Conservation (phyloP, 805 yeast species). For the Kodamaea kaohsiungensis region DNA sequence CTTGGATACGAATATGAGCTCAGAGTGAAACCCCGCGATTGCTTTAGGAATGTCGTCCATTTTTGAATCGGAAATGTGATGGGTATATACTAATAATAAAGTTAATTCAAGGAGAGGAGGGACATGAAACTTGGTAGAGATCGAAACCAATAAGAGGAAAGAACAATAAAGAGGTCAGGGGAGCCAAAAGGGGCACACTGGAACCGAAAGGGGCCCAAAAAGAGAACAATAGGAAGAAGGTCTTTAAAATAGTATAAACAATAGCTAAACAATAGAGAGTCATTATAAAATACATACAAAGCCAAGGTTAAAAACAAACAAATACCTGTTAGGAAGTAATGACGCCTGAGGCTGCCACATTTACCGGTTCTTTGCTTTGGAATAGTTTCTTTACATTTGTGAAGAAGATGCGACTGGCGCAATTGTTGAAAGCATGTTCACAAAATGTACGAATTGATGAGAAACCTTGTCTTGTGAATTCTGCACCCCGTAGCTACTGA, state of each 20-base stretch:
- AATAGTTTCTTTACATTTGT: neutral
- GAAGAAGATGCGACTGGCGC: neutral
- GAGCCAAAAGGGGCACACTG: neutral
- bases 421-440: neutral
- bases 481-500: neutral
- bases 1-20: neutral
- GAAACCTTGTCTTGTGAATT: neutral
- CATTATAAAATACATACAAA: too few relatives aligned
- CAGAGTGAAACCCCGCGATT: neutral
- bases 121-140: neutral
- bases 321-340: neutral
- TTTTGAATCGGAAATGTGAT: neutral
- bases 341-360: neutral
- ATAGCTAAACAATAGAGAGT: neutral
- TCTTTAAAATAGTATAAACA: neutral
- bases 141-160: neutral
- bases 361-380: neutral
- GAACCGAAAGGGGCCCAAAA: slow-evolving; percentile 2
- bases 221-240: neutral
- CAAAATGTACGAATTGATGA: neutral
- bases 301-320: neutral
- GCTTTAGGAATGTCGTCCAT: neutral
- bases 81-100: neutral
- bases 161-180: neutral
- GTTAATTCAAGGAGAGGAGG: neutral